phyloP scores from a whole-genome alignment of 108 stramenopile species.

The Mayamaea pseudoterrestris region DNA sequence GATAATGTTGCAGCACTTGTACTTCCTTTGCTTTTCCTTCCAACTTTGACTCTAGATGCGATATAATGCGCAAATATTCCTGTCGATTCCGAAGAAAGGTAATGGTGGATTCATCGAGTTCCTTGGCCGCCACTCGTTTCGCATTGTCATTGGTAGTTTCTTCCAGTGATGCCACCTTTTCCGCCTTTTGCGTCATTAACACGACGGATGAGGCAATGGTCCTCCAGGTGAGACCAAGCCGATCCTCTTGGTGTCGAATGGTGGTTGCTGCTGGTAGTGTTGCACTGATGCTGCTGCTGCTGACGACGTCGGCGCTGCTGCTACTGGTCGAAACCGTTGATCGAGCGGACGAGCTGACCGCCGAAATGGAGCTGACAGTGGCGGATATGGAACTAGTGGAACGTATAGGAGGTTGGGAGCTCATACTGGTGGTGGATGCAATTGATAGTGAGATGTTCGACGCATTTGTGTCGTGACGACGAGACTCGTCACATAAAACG shows the following conservation, averaged over 20 bases:
- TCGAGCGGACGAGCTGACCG: too few species aligned
- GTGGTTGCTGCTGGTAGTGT: too few species aligned
- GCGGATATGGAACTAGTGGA: too few species aligned
- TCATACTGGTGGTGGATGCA: too few species aligned
- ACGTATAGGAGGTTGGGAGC: too few species aligned
- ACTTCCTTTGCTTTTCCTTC: slow-evolving; percentile 34
- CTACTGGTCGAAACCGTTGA: too few species aligned
- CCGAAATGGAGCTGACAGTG: too few species aligned
- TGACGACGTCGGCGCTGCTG: too few species aligned
- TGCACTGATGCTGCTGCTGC: too few species aligned
- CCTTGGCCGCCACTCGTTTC: slow-evolving; percentile 9
- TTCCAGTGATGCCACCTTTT: neutral
- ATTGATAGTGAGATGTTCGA: too few species aligned
- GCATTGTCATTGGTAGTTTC: neutral
- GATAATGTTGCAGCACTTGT: slow-evolving; percentile 26
- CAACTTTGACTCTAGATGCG: slow-evolving; percentile 29
- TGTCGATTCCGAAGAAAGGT: slow-evolving; percentile 16
- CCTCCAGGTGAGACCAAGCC: neutral
- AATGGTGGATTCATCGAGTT: slow-evolving; percentile 21
- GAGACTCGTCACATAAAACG: too few species aligned
- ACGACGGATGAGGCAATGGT: neutral
- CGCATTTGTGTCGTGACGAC: too few species aligned
- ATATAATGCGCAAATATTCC: slow-evolving; percentile 23
- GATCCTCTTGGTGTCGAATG: neutral
- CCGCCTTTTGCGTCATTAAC: neutral